Evolutionary conservation across 1,139 yeast species (phyloP), one percentile per base, ranked within the genome.

Genomic region (Debaryomycetaceae sp.): DNA sequence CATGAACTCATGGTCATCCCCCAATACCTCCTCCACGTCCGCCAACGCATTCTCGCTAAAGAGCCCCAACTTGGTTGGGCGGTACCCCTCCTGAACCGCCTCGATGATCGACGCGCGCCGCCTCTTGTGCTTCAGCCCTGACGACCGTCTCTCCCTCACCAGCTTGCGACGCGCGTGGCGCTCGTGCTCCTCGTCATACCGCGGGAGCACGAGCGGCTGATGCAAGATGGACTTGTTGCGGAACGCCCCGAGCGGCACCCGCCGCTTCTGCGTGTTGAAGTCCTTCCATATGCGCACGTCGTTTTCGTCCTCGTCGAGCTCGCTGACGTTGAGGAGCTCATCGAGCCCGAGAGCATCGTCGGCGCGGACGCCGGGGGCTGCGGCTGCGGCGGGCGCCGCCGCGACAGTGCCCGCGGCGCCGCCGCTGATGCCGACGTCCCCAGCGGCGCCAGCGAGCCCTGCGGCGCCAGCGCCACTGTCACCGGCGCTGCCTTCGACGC

Each of bases 171-270:
- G 23, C 9, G n/a, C 18, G 8, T 4, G 23, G 17, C 9, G 12
- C 23, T 5, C 24, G 22, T 5, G 29, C 20, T 13, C 26, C 8
- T 14, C 26, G 17, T 23, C 28, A 17, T 11, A 5, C 25, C 27
- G 34, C 9, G 16, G 35, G 27, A 13, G 22, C 9, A 26, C 19
- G 19, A 16, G 23, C 23, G 29, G 35, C 27, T 61, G 61, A 27
- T 62, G 61, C 23, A 65, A 45, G 16, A 71, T 53, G 4, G 88
- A 84, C 48, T 85, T 82, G 56, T 86, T 88, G 46, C 96, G 67
- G 52, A 88, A 88, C 1, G 96, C 96, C 4, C 94, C 85, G 25
- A 88, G 58, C 2, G 96, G 96, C 7, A 85, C 84, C 38, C 74
- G 73, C 43, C 75, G 73, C 41, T 65, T 70, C 42, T 53, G 55